These are phyloP conservation scores for Bothriochloa decipiens DNA, from an alignment of 176 grass and related monocot species.

Conservation along the genomic window DNA sequence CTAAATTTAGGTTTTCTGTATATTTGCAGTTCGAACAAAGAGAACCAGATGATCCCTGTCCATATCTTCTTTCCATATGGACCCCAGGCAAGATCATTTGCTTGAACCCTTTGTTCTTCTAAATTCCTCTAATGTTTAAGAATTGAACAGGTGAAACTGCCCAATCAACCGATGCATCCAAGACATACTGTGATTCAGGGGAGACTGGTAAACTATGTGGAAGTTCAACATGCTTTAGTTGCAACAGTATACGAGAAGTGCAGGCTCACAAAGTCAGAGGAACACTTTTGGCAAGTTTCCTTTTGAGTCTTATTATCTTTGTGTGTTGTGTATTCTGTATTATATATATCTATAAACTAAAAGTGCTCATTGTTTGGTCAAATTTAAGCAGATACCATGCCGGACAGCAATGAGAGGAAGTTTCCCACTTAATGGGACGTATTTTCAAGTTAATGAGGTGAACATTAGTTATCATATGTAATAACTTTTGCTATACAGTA, in stretches of 20 bases:
- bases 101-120: slow-evolving; percentile 20
- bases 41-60: slow-evolving; percentile 77
- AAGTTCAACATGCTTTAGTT: slow-evolving; percentile 63
- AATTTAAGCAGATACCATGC: slow-evolving; percentile 79
- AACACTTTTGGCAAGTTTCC: slow-evolving; percentile 70
- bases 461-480: slow-evolving; percentile 17
- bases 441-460: slow-evolving; percentile 92
- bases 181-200: slow-evolving; percentile 64
- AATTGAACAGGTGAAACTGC: slow-evolving; percentile 70
- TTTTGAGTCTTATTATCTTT: not conserved
- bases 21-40: slow-evolving; percentile 65
- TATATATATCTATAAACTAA: slow-evolving; percentile 30
- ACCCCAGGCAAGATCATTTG: slow-evolving; percentile 67
- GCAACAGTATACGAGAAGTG: slow-evolving; percentile 71
- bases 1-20: slow-evolving; percentile 33
- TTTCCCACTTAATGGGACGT: slow-evolving; percentile 86
- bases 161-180: slow-evolving; percentile 77
- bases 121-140: slow-evolving; percentile 25
- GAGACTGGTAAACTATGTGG: slow-evolving; percentile 71
- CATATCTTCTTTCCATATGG: slow-evolving; percentile 92
- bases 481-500: not conserved
- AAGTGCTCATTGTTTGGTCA: slow-evolving; percentile 42
- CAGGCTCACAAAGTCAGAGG: slow-evolving; percentile 74
- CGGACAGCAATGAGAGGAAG: slow-evolving; percentile 88
- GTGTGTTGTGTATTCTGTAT: slow-evolving; percentile 11